phyloP scores from a whole-genome alignment of 1,139 yeast species.

The Sugiyamaella paludigena region DNA sequence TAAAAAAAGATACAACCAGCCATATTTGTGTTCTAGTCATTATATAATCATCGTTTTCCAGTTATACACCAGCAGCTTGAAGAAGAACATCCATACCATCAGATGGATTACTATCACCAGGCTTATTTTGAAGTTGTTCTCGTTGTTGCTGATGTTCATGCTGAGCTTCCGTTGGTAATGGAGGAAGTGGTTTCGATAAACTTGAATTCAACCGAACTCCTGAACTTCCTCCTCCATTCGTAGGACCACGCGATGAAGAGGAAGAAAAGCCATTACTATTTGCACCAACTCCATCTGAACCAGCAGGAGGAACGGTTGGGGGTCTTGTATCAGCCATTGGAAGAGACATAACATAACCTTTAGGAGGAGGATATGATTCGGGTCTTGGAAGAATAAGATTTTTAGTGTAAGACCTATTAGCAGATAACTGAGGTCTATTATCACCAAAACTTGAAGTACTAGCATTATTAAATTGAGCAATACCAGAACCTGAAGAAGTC shows the following conservation, averaged over 20 bases:
- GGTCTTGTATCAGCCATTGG: conserved; percentile 33
- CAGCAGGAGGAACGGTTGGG: conserved; percentile 30
- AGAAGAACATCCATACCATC: conserved; percentile 35
- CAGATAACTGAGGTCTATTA: conserved; percentile 29
- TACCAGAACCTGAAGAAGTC: conserved; percentile 5
- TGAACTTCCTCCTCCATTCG: conserved; percentile 6
- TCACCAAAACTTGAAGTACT: conserved; percentile 9
- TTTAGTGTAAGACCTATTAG: conserved; percentile 31
- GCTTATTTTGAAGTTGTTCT: not conserved
- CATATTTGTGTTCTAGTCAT: no score
- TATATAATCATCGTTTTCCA: no score
- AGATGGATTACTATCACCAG: conserved; percentile 2
- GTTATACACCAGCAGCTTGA: conserved; percentile 36
- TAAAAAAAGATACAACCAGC: not conserved
- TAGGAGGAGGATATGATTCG: conserved; percentile 32
- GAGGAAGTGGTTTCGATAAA: conserved; percentile 36
- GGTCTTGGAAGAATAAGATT: conserved; percentile 32
- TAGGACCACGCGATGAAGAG: conserved; percentile 10
- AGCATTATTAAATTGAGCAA: not conserved
- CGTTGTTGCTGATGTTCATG: conserved; percentile 12
- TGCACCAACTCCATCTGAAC: conserved; percentile 17
- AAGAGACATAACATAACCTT: conserved; percentile 22
- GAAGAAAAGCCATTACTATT: not conserved
- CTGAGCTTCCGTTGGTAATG: conserved; percentile 32
- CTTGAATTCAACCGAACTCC: conserved; percentile 13